phyloP scores from a whole-genome alignment of 257 asterid species.

The Primulina huaijiensis region DNA sequence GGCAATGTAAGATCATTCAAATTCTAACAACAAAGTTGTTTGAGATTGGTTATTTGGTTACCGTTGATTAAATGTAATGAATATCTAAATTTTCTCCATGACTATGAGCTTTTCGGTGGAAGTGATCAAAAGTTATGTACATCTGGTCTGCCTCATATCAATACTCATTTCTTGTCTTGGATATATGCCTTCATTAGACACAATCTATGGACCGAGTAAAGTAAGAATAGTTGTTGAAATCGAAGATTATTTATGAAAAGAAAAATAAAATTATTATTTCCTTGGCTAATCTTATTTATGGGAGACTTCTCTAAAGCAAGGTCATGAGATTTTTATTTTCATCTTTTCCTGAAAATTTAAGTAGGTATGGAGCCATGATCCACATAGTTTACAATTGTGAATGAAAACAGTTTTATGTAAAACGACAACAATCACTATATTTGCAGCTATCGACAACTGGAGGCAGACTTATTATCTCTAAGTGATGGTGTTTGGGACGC shows the following conservation, averaged over 20 bases:
- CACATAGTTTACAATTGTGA: background rate
- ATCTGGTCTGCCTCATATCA: too few relatives aligned
- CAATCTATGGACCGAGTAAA: background rate
- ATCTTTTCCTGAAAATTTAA: constrained; percentile 2
- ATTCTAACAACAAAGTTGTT: background rate
- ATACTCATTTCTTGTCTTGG: too few relatives aligned
- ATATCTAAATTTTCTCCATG: background rate
- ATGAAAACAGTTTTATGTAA: constrained; percentile 3
- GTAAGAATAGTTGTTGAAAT: background rate
- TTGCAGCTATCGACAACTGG: constrained; percentile 85
- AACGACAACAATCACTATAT: constrained; percentile 19
- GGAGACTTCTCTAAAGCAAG: background rate
- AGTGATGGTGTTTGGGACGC: constrained; percentile 99
- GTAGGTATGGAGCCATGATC: background rate
- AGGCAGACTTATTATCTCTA: constrained; percentile 83
- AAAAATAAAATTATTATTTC: background rate
- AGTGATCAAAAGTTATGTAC: too few relatives aligned
- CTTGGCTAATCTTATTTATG: background rate
- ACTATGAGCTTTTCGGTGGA: background rate
- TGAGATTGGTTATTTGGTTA: background rate
- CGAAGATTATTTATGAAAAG: background rate
- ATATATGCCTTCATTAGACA: background rate
- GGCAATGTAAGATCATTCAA: background rate
- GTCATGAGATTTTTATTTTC: background rate
- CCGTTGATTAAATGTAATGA: background rate